Evolutionary conservation across 1,284 basidiomycete genomes (phyloP), one percentile per base, ranked within the genome.

Genomic region (Hymenochaete sp.): DNA sequence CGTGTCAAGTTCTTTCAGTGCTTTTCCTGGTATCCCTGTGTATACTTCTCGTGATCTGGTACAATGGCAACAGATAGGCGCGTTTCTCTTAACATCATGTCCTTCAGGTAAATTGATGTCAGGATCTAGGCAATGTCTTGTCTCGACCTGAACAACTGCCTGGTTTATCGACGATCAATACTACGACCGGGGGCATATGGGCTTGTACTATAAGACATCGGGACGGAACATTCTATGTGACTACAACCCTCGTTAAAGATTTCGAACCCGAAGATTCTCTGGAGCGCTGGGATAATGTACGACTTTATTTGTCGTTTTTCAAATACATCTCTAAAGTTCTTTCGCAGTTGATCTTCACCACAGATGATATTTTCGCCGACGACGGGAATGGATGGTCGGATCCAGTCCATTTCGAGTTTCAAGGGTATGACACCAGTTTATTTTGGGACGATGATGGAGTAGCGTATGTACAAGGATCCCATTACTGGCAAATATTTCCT

Each of bases 381-480:
- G 38, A 50, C 19, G 49, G 49, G 4, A 51, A 55, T 28, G 56
- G 57, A 9, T 70, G 68, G 68, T 69, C 67, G 45, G 67, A 68
- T 48, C 68, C 67, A 3, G 49, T 67, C 6, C 68, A 68, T 48
- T 67, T 70, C 46, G 61, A 67, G 37, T 58, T 60, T 31, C 53
- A 67, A 28, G 68, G 67, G 3, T 70, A 69, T 46, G 67, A 70
- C 44, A 55, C 61, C 2, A 67, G 66, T 47, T 47, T 68, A 10
- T 70, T 68, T 53, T 68, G 66, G 64, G 62, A 62, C 42, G 57
- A 58, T n/a, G 52, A 62, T 5, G 65, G 67, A 16, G 67, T 67
- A 50, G 65, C 65, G 14, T 69, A 67, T 45, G 60, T 66, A 9
- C 59, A 61, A 33, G 65, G 61, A 4, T 55, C 60, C 4, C 61